A percentile compares a stretch with the other conserved stretches of the same genome.
Evolutionary conservation across 495 filamentous ascomycete genomes (phyloP).

Genomic region (Aspergillus saccharolyticus): DNA sequence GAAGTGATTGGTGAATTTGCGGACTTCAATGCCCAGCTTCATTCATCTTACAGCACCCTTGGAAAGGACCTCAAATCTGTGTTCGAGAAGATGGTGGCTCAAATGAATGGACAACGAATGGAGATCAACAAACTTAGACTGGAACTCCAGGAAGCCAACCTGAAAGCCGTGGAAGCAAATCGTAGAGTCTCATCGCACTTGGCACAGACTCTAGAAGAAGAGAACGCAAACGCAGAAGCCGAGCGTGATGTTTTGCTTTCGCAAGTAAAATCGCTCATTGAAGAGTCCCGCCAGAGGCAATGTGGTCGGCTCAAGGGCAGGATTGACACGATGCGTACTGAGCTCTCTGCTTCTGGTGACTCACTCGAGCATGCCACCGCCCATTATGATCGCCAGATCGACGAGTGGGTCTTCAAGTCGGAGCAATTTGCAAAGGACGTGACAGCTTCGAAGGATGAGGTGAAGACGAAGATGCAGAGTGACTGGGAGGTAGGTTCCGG

Average conservation of each 20-base stretch:
- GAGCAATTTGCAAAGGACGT: constrained; percentile 65
- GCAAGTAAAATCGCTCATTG: constrained; percentile 72
- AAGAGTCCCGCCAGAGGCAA: constrained; percentile 66
- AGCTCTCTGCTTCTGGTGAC: constrained; percentile 56
- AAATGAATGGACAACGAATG: constrained; percentile 68
- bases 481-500: constrained; percentile 71
- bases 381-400: constrained; percentile 66
- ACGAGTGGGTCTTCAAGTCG: constrained; percentile 68
- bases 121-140: constrained; percentile 68
- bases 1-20: constrained; percentile 86
- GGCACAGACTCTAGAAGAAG: constrained; percentile 68
- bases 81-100: constrained; percentile 72
- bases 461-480: constrained; percentile 77
- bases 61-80: constrained; percentile 83
- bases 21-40: constrained; percentile 76
- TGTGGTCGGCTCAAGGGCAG: constrained; percentile 63
- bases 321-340: constrained; percentile 54
- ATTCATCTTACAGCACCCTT: constrained; percentile 78
- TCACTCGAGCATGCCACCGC: constrained; percentile 58
- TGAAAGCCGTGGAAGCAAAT: constrained; percentile 60
- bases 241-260: constrained; percentile 70
- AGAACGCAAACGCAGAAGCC: constrained; percentile 63
- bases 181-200: constrained; percentile 59
- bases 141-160: constrained; percentile 64
- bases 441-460: constrained; percentile 60